Conservation (phyloP, 2,329 filamentous ascomycete genomes). For the Xylariomycetidae sp. region DNA sequence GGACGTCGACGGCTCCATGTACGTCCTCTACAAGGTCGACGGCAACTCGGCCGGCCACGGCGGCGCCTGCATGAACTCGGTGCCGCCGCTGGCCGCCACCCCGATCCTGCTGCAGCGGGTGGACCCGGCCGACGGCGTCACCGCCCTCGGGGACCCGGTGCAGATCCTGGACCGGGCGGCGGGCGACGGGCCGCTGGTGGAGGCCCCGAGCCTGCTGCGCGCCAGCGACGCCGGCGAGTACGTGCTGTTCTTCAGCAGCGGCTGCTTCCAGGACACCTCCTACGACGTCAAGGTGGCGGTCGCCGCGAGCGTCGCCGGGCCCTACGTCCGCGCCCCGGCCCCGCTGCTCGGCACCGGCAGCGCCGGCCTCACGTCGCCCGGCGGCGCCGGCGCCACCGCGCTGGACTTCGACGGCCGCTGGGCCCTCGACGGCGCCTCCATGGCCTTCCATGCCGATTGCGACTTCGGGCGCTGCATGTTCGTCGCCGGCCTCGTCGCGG, state of each 20-base stretch:
- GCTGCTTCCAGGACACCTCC: conserved; percentile 46
- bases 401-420: conserved; percentile 16
- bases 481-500: conserved; percentile 25
- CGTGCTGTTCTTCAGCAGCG: conserved; percentile 56
- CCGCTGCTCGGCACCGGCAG: conserved; percentile 32
- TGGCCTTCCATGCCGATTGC: conserved; percentile 35
- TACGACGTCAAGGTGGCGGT: conserved; percentile 59
- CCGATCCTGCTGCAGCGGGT: conserved; percentile 53
- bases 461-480: conserved; percentile 30
- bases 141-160: conserved; percentile 42
- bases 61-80: conserved; percentile 40
- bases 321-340: conserved; percentile 27
- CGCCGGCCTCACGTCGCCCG: conserved; percentile 34
- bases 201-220: conserved; percentile 52
- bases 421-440: conserved; percentile 17
- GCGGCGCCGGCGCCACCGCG: conserved; percentile 29
- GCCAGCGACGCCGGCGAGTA: conserved; percentile 40
- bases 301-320: conserved; percentile 30
- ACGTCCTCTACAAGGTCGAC: conserved; percentile 61
- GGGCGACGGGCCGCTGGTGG: conserved; percentile 49
- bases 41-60: conserved; percentile 47
- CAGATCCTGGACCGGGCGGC: conserved; percentile 38
- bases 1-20: conserved; percentile 48
- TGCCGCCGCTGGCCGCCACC: conserved; percentile 36
- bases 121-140: conserved; percentile 40